Conservation (phyloP, 73 alveolate species). For the Diophrys sp. region DNA sequence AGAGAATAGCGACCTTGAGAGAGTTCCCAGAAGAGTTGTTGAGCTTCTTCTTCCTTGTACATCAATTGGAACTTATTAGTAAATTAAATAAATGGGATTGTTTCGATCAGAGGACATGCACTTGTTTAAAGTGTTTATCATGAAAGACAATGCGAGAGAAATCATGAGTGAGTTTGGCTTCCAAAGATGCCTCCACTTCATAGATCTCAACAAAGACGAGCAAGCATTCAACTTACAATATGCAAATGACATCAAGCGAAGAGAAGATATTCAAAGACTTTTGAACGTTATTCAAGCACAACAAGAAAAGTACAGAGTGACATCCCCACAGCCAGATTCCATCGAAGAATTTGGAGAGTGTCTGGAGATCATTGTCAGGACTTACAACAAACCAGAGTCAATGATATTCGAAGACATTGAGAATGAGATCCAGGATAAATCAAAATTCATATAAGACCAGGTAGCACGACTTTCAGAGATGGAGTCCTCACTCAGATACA, state of each 20-base stretch:
- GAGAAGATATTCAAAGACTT: conserved; percentile 74
- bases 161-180: conserved; percentile 92
- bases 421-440: conserved; percentile 35
- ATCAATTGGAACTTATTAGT: no score
- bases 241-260: conserved; percentile 60
- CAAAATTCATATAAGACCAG: conserved; percentile 41
- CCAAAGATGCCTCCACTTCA: conserved; percentile 87
- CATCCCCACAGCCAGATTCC: no score
- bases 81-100: background rate
- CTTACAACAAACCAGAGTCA: conserved; percentile 30
- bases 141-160: conserved; percentile 87
- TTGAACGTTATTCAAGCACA: no score
- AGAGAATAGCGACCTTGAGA: no score
- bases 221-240: conserved; percentile 75
- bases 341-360: no score
- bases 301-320: no score
- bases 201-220: conserved; percentile 86
- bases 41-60: no score
- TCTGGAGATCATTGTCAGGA: no score
- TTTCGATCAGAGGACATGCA: conserved; percentile 95
- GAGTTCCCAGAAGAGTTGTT: no score
- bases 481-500: conserved; percentile 23
- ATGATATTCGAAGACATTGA: conserved; percentile 59
- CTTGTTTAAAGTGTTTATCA: conserved; percentile 82
- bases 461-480: conserved; percentile 30